Evolutionary conservation across 495 filamentous ascomycete species (phyloP), one percentile per base, ranked within the genome.

Genomic region (Penicillium herquei): DNA sequence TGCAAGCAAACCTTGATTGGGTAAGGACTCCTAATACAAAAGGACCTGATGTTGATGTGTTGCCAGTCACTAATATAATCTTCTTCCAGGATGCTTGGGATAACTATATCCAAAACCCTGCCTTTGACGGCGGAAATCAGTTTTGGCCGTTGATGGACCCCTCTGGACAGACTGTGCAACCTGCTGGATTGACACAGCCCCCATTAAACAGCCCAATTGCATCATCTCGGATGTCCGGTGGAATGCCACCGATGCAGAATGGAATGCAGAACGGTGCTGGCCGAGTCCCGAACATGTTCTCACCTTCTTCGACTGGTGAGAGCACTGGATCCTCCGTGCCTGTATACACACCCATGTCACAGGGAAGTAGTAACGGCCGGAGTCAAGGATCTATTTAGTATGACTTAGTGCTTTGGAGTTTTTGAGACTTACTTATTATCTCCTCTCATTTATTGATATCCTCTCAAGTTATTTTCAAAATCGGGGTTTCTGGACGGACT

Each of bases 1-100:
- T 82, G 75, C 82, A 85, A 55, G 67, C 56, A 26, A 89, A 87
- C 58, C 80, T 92, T 62, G 89, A 92, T 64, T 94, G 90, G 89
- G 90, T 92, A 75, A 72, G 85, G 16, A 2, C 3, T 46, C 13
- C n/a, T 31, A 7, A 26, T 26, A 2, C 21, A 26, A 26, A 26
- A 26, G 21, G 21, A 26, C 21, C 21, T 26, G 21, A 26, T 4
- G 21, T 26, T 26, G 21, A 26, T 26, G 21, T 26, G 21, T 26
- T 26, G 21, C 21, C 21, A 26, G 21, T 26, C 21, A 26, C 37
- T 49, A 40, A 50, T 42, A 30, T 26, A 14, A n/a, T 35, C 16
- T 46, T 10, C 33, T 34, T 52, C 34, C 50, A 83, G 81, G 78
- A 84, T 57, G 78, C 79, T 1, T 84, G 78, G 78, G 81, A 84